Conservation (phyloP, 345 rosid species). For the Salix dunnii region DNA sequence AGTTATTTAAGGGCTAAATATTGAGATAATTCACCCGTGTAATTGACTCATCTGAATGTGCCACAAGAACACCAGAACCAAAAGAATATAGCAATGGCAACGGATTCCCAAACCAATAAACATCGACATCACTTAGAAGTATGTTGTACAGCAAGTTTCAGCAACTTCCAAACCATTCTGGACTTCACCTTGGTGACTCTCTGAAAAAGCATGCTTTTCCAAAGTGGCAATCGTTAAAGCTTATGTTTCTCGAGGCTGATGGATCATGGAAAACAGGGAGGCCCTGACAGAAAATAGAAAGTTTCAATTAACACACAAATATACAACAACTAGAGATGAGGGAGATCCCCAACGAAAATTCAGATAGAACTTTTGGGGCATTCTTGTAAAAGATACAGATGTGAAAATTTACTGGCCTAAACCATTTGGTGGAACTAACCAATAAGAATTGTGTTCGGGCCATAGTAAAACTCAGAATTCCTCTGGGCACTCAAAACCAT, state of each 20-base stretch:
- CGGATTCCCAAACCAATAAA: constrained; percentile 83
- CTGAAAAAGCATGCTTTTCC: constrained; percentile 93
- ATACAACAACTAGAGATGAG: background rate
- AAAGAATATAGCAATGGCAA: constrained; percentile 61
- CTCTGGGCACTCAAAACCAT: background rate
- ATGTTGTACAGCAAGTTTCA: constrained; percentile 88
- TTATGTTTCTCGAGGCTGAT: constrained; percentile 64
- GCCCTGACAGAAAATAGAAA: constrained; percentile 46
- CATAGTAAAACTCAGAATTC: background rate
- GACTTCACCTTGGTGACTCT: constrained; percentile 90
- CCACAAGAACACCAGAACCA: constrained; percentile 68
- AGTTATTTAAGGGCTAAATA: background rate
- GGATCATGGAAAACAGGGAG: constrained; percentile 80
- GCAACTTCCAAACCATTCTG: constrained; percentile 68
- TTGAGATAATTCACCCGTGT: constrained; percentile 42
- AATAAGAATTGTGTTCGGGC: background rate
- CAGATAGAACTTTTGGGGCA: constrained; percentile 3
- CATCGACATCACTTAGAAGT: constrained; percentile 83
- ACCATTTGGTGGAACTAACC: background rate
- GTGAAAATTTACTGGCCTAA: background rate
- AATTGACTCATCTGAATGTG: constrained; percentile 84
- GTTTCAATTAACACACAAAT: constrained; percentile 5
- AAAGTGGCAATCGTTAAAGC: constrained; percentile 87
- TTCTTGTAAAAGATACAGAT: background rate
- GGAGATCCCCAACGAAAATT: constrained; percentile 4